These are phyloP conservation scores for Pythium biforme DNA, from an alignment of 352 stramenopile species.

Conservation along the genomic window DNA sequence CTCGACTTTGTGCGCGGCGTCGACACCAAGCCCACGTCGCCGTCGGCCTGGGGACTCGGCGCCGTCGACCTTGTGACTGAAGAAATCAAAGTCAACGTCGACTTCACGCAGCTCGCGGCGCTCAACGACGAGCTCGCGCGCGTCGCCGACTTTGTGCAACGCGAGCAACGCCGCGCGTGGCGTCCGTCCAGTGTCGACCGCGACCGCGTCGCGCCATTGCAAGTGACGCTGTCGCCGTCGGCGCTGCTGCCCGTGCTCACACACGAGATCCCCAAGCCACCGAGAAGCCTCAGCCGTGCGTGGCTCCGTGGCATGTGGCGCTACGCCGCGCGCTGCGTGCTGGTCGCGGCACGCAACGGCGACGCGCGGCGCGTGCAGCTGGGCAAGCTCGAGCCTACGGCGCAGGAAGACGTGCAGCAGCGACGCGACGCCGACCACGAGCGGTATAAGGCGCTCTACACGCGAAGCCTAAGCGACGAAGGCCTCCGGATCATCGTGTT, in stretches of 20 bases:
- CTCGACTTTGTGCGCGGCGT: slow-evolving; percentile 42
- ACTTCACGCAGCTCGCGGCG: slow-evolving; percentile 54
- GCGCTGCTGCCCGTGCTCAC: slow-evolving; percentile 39
- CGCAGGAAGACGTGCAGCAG: not conserved
- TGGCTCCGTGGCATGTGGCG: slow-evolving; percentile 75
- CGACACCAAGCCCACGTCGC: not conserved
- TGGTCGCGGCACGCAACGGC: slow-evolving; percentile 32
- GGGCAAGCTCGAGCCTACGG: not conserved
- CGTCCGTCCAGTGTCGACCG: slow-evolving; percentile 57
- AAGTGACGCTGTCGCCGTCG: slow-evolving; percentile 30
- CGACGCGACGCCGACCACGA: slow-evolving; percentile 12
- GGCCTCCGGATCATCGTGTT: slow-evolving; percentile 43
- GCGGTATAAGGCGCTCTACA: slow-evolving; percentile 63
- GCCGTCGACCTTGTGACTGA: slow-evolving; percentile 64
- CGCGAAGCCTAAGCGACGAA: slow-evolving; percentile 42
- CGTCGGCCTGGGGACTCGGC: slow-evolving; percentile 20
- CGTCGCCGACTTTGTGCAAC: slow-evolving; percentile 37
- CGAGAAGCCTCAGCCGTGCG: slow-evolving; percentile 24
- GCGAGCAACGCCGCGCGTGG: slow-evolving; percentile 32
- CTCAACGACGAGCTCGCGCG: slow-evolving; percentile 46
- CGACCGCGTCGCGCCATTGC: slow-evolving; percentile 33
- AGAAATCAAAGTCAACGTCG: slow-evolving; percentile 46
- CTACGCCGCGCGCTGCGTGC: slow-evolving; percentile 52
- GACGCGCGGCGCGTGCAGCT: slow-evolving; percentile 17
- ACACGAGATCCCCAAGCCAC: slow-evolving; percentile 16